A percentile compares a stretch with the other conserved stretches of the same genome.
These are phyloP conservation scores for Tardiomyces digboiensis DNA, from an alignment of 1,139 yeast species.

Conservation along the genomic window DNA sequence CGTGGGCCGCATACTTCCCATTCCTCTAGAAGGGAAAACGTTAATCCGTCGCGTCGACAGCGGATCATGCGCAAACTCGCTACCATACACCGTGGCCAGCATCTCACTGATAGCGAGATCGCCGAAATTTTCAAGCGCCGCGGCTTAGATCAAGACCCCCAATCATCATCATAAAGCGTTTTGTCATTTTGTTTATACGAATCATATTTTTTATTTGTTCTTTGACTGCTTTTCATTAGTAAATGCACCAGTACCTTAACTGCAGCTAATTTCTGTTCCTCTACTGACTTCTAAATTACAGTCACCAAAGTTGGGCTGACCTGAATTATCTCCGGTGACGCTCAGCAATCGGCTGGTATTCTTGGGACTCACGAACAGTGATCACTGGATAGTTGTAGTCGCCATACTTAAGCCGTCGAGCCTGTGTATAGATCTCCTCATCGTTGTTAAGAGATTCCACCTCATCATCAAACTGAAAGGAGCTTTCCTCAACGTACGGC, in stretches of 20 bases:
- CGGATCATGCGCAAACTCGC: background rate
- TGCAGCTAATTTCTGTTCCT: too few relatives aligned
- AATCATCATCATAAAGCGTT: conserved; percentile 6
- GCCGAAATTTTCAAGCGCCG: conserved; percentile 29
- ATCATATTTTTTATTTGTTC: background rate
- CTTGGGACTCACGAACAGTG: conserved; percentile 35
- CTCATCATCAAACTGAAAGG: conserved; percentile 1
- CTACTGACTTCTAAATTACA: background rate
- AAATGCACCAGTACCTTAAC: too few relatives aligned
- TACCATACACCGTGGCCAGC: background rate
- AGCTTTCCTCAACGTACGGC: background rate
- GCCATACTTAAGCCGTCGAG: conserved; percentile 39
- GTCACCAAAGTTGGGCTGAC: background rate
- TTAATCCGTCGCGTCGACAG: background rate
- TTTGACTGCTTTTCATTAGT: too few relatives aligned
- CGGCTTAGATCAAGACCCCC: conserved; percentile 14
- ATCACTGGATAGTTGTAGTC: conserved; percentile 51
- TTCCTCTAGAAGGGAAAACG: background rate
- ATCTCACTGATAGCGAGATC: conserved; percentile 25
- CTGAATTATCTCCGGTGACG: conserved; percentile 2
- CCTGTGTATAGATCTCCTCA: conserved; percentile 34
- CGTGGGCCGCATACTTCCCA: background rate
- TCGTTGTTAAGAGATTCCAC: conserved; percentile 32
- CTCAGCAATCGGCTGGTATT: conserved; percentile 24
- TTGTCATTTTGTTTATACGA: background rate